Base-by-base conservation (phyloP, 306 rosid genomes). In the Alnus rubra region DNA sequence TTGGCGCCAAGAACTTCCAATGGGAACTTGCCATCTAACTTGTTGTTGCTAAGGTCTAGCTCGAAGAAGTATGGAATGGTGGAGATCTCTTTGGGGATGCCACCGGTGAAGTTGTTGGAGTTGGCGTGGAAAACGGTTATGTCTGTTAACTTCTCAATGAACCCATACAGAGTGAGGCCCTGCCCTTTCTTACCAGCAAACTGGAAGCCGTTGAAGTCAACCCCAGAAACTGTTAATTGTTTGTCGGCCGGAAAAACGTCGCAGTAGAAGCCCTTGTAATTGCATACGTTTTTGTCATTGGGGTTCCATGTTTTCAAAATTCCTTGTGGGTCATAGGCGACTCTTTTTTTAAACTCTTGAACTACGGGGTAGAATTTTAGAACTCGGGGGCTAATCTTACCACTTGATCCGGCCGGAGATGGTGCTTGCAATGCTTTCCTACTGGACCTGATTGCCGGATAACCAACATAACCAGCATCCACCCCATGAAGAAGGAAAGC, bases 11-110 rank as follows among this genome's bases (percentile, higher is more conserved):
- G 79, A 50, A 87, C 85, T 2, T 74, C 59, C 0, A 0, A 0
- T 0, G 98, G 98, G 28, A 94, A 94, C 1, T 0, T 1, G 1
- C 93, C 90, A 0, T 0, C 0, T 0, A 87, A n/a, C 18, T 82
- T 77, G 89, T 91, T 92, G 88, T 89, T 94, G 65, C 97, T 94
- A 8, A 94, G 85, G 67, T 94, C 98, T 1, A 90, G 84, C 85
- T 92, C 97, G 82, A 4, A 94, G 71, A 94, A 88, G 79, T 1
- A 93, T 0, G 9, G 2, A 39, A 55, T 73, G 0, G 3, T 53
- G n/a, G 1, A 0, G 70, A 76, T 78, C 2, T 14, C 5, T 0
- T 14, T 51, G 0, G 96, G 97, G 49, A 89, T 9, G 0, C 1
- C 0, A 2, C 81, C 83, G 4, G 85, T 39, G 88, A 89, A 92